These are phyloP conservation scores for Wallemia mellicola DNA, from an alignment of 1,284 basidiomycete genomes.

Conservation along the genomic window DNA sequence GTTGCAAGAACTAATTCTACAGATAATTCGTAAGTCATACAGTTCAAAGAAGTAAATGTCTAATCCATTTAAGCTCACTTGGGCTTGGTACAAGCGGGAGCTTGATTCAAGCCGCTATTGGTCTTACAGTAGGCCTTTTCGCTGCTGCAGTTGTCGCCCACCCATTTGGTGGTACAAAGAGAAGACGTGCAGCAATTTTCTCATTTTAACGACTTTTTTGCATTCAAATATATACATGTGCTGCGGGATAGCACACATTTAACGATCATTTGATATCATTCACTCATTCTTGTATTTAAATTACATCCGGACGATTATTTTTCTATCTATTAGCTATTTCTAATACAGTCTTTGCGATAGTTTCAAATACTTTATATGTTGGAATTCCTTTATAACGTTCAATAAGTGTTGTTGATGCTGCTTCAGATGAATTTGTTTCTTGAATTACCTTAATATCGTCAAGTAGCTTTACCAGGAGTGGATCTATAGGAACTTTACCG, in stretches of 20 bases:
- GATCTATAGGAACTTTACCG: slow-evolving; percentile 77
- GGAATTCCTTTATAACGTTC: background rate
- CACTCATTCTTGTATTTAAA: no score
- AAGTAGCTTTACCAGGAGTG: slow-evolving; percentile 56
- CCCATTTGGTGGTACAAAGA: slow-evolving; percentile 19
- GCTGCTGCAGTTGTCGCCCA: slow-evolving; percentile 19
- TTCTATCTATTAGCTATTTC: no score
- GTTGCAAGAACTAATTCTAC: slow-evolving; percentile 32
- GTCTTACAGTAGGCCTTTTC: slow-evolving; percentile 9
- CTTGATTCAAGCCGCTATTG: slow-evolving; percentile 16
- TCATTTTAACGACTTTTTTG: slow-evolving; percentile 16
- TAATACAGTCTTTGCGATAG: background rate
- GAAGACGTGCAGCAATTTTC: slow-evolving; percentile 13
- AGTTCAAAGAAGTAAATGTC: no score
- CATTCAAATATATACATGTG: no score
- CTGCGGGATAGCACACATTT: background rate
- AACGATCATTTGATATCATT: background rate
- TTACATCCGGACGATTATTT: no score
- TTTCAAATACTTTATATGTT: background rate
- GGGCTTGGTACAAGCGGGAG: slow-evolving; percentile 12
- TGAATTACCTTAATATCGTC: slow-evolving; percentile 27
- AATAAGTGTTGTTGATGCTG: background rate
- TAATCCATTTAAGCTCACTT: slow-evolving; percentile 26
- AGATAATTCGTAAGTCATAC: slow-evolving; percentile 15
- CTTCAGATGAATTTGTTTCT: slow-evolving; percentile 1